Conservation (phyloP, 306 rosid genomes). For the Casuarina glauca region DNA sequence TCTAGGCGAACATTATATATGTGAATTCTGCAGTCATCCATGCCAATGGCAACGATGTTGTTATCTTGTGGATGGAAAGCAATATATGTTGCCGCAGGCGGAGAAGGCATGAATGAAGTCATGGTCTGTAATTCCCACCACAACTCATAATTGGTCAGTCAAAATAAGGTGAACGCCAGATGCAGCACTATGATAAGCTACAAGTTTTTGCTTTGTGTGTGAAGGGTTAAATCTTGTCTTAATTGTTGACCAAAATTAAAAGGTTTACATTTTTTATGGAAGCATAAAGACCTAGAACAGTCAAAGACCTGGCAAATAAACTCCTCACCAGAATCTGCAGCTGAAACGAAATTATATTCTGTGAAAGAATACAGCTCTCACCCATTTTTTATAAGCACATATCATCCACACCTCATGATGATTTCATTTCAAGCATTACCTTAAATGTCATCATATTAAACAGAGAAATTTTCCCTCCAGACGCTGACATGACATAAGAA, state of each 20-base stretch:
- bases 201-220: background rate
- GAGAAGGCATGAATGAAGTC: conserved; percentile 71
- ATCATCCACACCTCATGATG: background rate
- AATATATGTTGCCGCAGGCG: conserved; percentile 72
- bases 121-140: conserved; percentile 47
- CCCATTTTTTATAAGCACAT: background rate
- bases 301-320: background rate
- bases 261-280: background rate
- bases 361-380: background rate
- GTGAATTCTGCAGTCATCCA: conserved; percentile 62
- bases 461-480: conserved; percentile 65
- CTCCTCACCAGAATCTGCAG: background rate
- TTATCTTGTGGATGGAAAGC: conserved; percentile 73
- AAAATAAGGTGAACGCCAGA: background rate
- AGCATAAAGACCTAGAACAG: background rate
- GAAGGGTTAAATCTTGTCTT: background rate
- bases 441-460: conserved; percentile 74
- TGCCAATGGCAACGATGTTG: conserved; percentile 67
- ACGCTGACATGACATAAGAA: conserved; percentile 69
- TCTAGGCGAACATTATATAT: conserved; percentile 66
- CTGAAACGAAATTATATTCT: background rate
- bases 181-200: background rate
- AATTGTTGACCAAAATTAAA: background rate
- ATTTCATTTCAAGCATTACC: conserved; percentile 25
- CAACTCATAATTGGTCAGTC: conserved; percentile 21